A percentile compares a stretch with the other conserved stretches of the same genome.
Evolutionary conservation across 345 rosid genomes (phyloP).

Genomic region (Syzygium grande): DNA sequence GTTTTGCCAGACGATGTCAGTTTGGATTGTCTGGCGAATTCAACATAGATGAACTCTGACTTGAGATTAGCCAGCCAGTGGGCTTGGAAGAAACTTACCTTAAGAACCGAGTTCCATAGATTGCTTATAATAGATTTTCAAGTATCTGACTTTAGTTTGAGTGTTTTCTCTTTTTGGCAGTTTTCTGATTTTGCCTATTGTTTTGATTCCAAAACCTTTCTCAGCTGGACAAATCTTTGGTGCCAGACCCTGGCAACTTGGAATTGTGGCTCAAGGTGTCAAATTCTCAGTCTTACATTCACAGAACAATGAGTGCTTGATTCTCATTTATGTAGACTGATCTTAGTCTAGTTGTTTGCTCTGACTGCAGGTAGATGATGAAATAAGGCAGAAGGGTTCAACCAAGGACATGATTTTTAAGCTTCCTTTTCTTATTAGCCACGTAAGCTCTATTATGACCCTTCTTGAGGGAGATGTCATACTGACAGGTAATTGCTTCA

Average conservation of each 20-base stretch:
- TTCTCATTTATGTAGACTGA: neutral
- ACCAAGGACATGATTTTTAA: slow-evolving; percentile 85
- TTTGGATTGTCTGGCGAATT: neutral
- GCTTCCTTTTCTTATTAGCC: slow-evolving; percentile 78
- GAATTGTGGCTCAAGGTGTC: slow-evolving; percentile 86
- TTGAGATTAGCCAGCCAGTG: neutral
- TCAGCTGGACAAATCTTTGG: slow-evolving; percentile 59
- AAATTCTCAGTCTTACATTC: neutral
- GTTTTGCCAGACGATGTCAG: neutral
- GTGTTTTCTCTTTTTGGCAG: neutral
- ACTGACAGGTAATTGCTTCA: slow-evolving; percentile 50
- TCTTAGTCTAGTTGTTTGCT: slow-evolving; percentile 3
- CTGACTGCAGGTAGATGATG: slow-evolving; percentile 58
- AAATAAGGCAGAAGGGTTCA: slow-evolving; percentile 67
- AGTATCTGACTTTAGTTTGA: neutral
- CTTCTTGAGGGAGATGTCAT: slow-evolving; percentile 86
- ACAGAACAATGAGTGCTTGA: neutral
- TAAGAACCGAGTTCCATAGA: neutral
- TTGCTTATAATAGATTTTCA: neutral
- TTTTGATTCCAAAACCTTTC: neutral
- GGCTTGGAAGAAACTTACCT: neutral
- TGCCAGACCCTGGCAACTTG: slow-evolving; percentile 67
- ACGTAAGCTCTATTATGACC: slow-evolving; percentile 86
- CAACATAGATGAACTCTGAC: neutral
- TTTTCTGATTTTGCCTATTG: neutral